These are phyloP conservation scores for Hirschfeldia incana DNA, from an alignment of 345 rosid genomes.

Conservation along the genomic window DNA sequence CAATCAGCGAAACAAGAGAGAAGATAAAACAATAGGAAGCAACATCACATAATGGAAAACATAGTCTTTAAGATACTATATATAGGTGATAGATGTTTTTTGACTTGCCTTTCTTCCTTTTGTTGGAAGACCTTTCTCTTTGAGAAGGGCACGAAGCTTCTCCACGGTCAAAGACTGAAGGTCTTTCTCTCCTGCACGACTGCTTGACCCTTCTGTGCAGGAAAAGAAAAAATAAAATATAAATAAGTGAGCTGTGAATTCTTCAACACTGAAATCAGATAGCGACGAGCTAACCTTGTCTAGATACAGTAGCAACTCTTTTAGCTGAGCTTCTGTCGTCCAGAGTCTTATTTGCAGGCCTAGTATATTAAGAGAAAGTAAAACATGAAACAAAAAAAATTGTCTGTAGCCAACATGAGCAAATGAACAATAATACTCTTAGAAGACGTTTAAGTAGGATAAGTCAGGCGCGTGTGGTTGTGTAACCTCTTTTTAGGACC, in stretches of 20 bases:
- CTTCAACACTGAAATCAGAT: not conserved
- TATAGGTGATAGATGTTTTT: not conserved
- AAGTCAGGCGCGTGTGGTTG: not conserved
- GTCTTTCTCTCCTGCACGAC: slow-evolving; percentile 60
- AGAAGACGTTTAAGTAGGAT: not conserved
- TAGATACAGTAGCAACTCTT: slow-evolving; percentile 56
- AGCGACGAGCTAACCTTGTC: slow-evolving; percentile 48
- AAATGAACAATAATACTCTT: not conserved
- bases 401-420: not conserved
- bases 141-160: slow-evolving; percentile 82
- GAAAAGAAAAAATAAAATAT: not conserved
- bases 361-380: slow-evolving; percentile 25
- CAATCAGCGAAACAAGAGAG: not conserved
- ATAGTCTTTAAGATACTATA: not conserved
- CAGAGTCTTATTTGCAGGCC: slow-evolving; percentile 67
- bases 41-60: slow-evolving; percentile 11
- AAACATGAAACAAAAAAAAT: not conserved
- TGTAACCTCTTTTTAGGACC: slow-evolving; percentile 64
- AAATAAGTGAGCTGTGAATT: not conserved
- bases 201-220: slow-evolving; percentile 62
- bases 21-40: not conserved
- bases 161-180: slow-evolving; percentile 77
- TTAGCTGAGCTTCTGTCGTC: slow-evolving; percentile 64
- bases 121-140: slow-evolving; percentile 68
- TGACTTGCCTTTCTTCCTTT: slow-evolving; percentile 81